Conservation (phyloP, 805 yeast genomes). For the Spathaspora gorwiae region DNA sequence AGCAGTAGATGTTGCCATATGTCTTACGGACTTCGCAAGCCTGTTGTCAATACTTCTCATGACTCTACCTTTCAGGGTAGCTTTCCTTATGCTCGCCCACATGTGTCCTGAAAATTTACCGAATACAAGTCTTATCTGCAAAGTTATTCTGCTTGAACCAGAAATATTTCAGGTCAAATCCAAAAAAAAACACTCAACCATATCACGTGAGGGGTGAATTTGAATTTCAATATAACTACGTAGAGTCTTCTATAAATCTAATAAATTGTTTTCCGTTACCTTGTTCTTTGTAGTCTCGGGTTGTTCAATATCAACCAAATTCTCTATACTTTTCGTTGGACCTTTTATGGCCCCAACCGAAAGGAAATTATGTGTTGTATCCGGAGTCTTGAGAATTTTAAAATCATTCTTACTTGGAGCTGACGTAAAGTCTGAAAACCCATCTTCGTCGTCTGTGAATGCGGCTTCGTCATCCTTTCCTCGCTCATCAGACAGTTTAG, state of each 20-base stretch:
- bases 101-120: not conserved
- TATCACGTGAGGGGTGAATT: no score
- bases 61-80: not conserved
- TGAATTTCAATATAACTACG: no score
- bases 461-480: not conserved
- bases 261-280: constrained; percentile 1
- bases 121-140: no score
- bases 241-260: not conserved
- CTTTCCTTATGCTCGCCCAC: not conserved
- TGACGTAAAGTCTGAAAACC: constrained; percentile 19
- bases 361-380: no score
- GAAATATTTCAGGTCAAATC: no score
- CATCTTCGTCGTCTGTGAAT: constrained; percentile 11
- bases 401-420: constrained; percentile 1
- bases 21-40: not conserved
- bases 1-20: not conserved
- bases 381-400: no score
- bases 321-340: no score
- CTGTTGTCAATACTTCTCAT: not conserved
- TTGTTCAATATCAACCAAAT: constrained; percentile 3
- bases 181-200: no score
- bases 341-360: no score
- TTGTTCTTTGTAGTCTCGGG: not conserved
- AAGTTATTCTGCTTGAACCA: no score
- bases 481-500: not conserved